Conservation (phyloP, 2,329 filamentous ascomycete species). For the Colletotrichum zoysiae region DNA sequence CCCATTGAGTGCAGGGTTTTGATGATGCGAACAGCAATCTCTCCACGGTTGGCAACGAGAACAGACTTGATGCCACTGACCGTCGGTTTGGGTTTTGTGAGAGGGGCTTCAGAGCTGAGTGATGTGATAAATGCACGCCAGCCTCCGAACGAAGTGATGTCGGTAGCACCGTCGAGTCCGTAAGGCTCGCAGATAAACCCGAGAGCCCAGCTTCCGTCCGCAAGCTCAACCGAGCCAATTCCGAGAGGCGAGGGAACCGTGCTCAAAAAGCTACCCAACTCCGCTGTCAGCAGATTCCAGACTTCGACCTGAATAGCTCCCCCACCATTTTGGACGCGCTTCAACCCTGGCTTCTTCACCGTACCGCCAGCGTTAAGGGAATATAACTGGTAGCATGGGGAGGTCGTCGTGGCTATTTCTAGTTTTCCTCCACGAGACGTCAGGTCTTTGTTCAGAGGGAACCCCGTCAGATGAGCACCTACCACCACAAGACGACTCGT, state of each 20-base stretch:
- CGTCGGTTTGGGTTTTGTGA: not conserved
- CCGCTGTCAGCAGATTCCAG: slow-evolving; percentile 50
- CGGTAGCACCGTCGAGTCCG: slow-evolving; percentile 48
- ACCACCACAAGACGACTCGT: slow-evolving; percentile 48
- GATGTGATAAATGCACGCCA: slow-evolving; percentile 49
- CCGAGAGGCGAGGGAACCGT: slow-evolving; percentile 52
- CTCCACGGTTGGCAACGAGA: slow-evolving; percentile 81
- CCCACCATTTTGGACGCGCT: slow-evolving; percentile 46
- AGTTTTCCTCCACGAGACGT: slow-evolving; percentile 48
- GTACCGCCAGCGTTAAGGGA: slow-evolving; percentile 44
- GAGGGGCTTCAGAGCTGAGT: not conserved
- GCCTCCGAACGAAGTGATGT: slow-evolving; percentile 50
- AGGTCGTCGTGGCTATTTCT: slow-evolving; percentile 46
- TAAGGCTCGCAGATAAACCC: slow-evolving; percentile 55
- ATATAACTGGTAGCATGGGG: slow-evolving; percentile 49
- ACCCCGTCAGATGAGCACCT: slow-evolving; percentile 52
- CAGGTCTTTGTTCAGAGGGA: slow-evolving; percentile 52
- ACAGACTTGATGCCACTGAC: slow-evolving; percentile 45
- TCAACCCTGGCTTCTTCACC: slow-evolving; percentile 50
- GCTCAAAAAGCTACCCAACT: slow-evolving; percentile 49
- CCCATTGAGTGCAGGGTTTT: slow-evolving; percentile 75
- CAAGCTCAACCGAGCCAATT: slow-evolving; percentile 53
- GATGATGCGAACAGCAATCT: slow-evolving; percentile 80
- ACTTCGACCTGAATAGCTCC: slow-evolving; percentile 51
- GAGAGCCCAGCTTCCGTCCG: slow-evolving; percentile 50